These are phyloP conservation scores for Luzula sylvatica DNA, from an alignment of 176 grass and related monocot genomes.

Conservation along the genomic window DNA sequence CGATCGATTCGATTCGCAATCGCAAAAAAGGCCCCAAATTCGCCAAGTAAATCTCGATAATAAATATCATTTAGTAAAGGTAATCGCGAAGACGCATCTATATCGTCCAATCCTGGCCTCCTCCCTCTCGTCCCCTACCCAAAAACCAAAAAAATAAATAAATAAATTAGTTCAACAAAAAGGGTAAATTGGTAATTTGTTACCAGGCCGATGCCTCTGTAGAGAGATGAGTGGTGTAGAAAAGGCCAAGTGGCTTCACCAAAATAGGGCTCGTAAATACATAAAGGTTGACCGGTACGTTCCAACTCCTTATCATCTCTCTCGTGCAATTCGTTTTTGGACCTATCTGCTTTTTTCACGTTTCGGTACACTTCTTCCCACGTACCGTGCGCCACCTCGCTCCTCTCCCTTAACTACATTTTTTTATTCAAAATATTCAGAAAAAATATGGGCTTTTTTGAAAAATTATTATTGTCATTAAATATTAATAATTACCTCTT, in stretches of 20 bases:
- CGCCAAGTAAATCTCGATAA: slow-evolving; percentile 81
- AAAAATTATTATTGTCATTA: neutral
- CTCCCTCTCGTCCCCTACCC: slow-evolving; percentile 66
- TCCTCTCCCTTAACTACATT: slow-evolving; percentile 85
- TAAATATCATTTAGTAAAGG: slow-evolving; percentile 66
- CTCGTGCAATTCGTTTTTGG: slow-evolving; percentile 87
- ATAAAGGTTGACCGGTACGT: slow-evolving; percentile 84
- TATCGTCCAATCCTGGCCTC: slow-evolving; percentile 83
- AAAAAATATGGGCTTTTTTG: no score
- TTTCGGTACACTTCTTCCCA: slow-evolving; percentile 99
- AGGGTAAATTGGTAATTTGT: slow-evolving; percentile 4
- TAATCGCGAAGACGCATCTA: slow-evolving; percentile 90
- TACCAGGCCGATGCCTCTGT: slow-evolving; percentile 97
- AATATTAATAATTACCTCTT: slow-evolving; percentile 37
- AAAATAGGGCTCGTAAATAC: slow-evolving; percentile 98
- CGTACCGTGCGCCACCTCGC: slow-evolving; percentile 67
- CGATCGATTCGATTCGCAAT: slow-evolving; percentile 70
- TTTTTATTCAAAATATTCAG: neutral
- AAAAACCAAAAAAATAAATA: slow-evolving; percentile 13
- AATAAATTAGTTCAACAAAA: neutral
- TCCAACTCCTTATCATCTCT: slow-evolving; percentile 91
- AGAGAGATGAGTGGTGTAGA: slow-evolving; percentile 79
- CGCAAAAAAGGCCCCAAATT: slow-evolving; percentile 94
- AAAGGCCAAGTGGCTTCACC: slow-evolving; percentile 89
- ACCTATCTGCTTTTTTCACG: slow-evolving; percentile 73